Evolutionary conservation across 768 basidiomycete species (phyloP).

Genomic region (Phlebiopsis flavidoalba): DNA sequence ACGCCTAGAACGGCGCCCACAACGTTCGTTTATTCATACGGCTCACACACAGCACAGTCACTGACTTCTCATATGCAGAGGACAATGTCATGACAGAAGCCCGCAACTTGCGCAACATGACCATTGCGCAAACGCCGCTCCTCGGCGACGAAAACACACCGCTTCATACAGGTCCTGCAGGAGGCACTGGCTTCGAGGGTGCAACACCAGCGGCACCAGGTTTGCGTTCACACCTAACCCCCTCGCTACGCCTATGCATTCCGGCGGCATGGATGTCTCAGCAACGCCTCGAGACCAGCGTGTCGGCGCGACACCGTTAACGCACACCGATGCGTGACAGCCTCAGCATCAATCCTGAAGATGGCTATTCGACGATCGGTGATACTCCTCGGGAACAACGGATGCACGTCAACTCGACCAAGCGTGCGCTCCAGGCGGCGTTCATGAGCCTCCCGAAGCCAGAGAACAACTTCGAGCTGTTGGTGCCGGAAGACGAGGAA

Average conservation of each 20-base stretch:
- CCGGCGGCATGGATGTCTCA: slow-evolving; percentile 33
- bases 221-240: slow-evolving; percentile 96
- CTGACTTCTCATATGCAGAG: slow-evolving; percentile 43
- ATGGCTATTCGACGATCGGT: slow-evolving; percentile 47
- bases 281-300: slow-evolving; percentile 29
- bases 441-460: slow-evolving; percentile 86
- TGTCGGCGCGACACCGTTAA: slow-evolving; percentile 69
- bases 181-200: slow-evolving; percentile 89
- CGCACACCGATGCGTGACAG: slow-evolving; percentile 95
- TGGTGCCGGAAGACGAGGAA: slow-evolving; percentile 88
- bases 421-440: slow-evolving; percentile 72
- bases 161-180: slow-evolving; percentile 64
- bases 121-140: slow-evolving; percentile 85
- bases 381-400: slow-evolving; percentile 78
- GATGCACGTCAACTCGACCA: slow-evolving; percentile 54
- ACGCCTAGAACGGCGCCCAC: slow-evolving; percentile 93
- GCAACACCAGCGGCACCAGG: slow-evolving; percentile 91
- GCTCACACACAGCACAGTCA: slow-evolving; percentile 4
- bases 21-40: slow-evolving; percentile 53
- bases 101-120: slow-evolving; percentile 92
- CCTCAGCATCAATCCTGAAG: slow-evolving; percentile 79
- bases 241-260: slow-evolving; percentile 76
- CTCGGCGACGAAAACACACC: slow-evolving; percentile 98
- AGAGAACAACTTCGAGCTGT: slow-evolving; percentile 95
- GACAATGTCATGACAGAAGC: slow-evolving; percentile 95